Conservation (phyloP, 805 yeast genomes). For the Candida ulmi region DNA sequence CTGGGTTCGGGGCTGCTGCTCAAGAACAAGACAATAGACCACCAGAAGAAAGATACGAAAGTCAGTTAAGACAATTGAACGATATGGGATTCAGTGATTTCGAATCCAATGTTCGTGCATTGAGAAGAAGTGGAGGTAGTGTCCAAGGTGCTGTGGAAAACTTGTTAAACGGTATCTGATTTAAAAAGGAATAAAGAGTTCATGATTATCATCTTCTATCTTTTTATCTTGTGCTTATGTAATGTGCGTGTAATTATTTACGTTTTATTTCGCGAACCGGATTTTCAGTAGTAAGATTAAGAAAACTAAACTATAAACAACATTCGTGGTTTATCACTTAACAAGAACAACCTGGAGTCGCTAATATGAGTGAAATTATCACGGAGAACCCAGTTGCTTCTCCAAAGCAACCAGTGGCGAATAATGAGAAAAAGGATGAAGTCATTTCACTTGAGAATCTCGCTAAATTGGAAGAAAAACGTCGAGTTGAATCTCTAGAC, state of each 20-base stretch:
- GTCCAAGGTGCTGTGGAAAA: conserved; percentile 96
- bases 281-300: background rate
- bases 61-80: conserved; percentile 67
- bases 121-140: conserved; percentile 93
- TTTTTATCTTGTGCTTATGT: too few relatives aligned
- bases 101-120: conserved; percentile 85
- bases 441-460: too few relatives aligned
- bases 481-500: conserved; percentile 7
- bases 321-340: background rate
- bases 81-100: conserved; percentile 89
- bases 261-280: too few relatives aligned
- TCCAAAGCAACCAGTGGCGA: too few relatives aligned
- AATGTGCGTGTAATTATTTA: too few relatives aligned
- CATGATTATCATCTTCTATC: too few relatives aligned
- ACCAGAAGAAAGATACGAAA: conserved; percentile 73
- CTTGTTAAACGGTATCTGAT: conserved; percentile 48
- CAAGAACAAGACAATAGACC: conserved; percentile 52
- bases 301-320: background rate
- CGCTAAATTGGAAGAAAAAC: background rate
- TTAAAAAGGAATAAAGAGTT: too few relatives aligned
- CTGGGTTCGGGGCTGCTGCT: conserved; percentile 9
- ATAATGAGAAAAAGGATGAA: too few relatives aligned
- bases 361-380: background rate
- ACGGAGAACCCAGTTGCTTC: too few relatives aligned
- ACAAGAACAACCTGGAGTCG: background rate